These are phyloP conservation scores for Podosphaera fusca DNA, from an alignment of 2,329 filamentous ascomycete species.

Conservation along the genomic window DNA sequence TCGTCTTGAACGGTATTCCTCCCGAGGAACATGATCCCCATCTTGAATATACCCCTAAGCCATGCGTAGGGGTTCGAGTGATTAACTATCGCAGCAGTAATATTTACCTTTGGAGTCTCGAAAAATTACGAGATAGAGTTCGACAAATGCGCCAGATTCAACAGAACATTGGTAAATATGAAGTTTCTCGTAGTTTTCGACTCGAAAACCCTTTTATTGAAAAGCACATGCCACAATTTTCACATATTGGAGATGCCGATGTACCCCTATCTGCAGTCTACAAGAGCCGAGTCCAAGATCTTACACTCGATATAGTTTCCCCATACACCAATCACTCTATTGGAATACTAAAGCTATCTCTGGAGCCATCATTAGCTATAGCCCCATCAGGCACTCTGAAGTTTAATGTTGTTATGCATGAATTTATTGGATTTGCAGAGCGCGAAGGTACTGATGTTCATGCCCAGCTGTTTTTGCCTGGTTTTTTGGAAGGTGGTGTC, in stretches of 20 bases:
- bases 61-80: constrained; percentile 73
- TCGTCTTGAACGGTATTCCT: constrained; percentile 77
- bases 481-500: constrained; percentile 70
- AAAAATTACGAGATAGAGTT: constrained; percentile 73
- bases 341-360: constrained; percentile 69
- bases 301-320: constrained; percentile 70
- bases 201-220: constrained; percentile 87
- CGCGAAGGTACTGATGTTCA: constrained; percentile 89
- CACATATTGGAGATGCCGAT: constrained; percentile 76
- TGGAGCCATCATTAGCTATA: constrained; percentile 83
- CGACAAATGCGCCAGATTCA: constrained; percentile 90
- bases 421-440: constrained; percentile 83
- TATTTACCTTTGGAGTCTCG: constrained; percentile 80
- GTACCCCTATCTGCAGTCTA: constrained; percentile 86
- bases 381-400: constrained; percentile 83
- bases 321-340: constrained; percentile 81
- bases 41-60: constrained; percentile 62
- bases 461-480: constrained; percentile 87
- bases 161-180: constrained; percentile 71
- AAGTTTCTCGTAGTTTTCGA: constrained; percentile 81
- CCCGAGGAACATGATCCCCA: constrained; percentile 65
- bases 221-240: constrained; percentile 75
- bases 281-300: constrained; percentile 83
- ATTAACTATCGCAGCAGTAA: constrained; percentile 75
- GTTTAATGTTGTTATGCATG: constrained; percentile 97